These are phyloP conservation scores for Eucalyptus grandis DNA, from an alignment of 345 rosid genomes.

Conservation along the genomic window DNA sequence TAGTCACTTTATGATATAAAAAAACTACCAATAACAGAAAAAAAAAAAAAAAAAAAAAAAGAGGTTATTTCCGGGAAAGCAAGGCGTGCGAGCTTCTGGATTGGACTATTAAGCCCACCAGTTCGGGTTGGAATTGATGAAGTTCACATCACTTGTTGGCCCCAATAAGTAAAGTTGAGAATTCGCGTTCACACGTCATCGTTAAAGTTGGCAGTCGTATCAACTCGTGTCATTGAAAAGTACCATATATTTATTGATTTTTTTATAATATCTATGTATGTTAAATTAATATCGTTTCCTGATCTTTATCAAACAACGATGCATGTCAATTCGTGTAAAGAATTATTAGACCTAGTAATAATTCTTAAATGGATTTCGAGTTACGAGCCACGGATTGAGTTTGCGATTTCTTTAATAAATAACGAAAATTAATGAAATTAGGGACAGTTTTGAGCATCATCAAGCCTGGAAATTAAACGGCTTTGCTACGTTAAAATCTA, in stretches of 20 bases:
- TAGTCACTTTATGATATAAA: not conserved
- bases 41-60: no score
- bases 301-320: not conserved
- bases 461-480: not conserved
- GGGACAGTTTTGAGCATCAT: not conserved
- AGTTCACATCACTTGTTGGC: not conserved
- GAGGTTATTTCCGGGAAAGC: no score
- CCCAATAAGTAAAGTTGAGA: not conserved
- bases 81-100: not conserved
- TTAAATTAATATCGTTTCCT: not conserved
- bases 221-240: not conserved
- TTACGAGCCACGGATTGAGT: not conserved
- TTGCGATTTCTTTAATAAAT: not conserved
- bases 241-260: not conserved
- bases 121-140: not conserved
- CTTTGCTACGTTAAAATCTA: not conserved
- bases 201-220: not conserved
- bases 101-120: not conserved
- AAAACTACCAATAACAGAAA: not conserved
- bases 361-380: not conserved
- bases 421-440: not conserved
- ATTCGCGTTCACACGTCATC: not conserved
- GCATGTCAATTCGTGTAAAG: not conserved
- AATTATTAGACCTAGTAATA: not conserved
- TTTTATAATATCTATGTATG: not conserved